Percentiles rank a stretch among this genome's conserved stretches.
phyloP scores from a whole-genome alignment of 2,329 filamentous ascomycete species.

The Colletotrichum echinochloae region DNA sequence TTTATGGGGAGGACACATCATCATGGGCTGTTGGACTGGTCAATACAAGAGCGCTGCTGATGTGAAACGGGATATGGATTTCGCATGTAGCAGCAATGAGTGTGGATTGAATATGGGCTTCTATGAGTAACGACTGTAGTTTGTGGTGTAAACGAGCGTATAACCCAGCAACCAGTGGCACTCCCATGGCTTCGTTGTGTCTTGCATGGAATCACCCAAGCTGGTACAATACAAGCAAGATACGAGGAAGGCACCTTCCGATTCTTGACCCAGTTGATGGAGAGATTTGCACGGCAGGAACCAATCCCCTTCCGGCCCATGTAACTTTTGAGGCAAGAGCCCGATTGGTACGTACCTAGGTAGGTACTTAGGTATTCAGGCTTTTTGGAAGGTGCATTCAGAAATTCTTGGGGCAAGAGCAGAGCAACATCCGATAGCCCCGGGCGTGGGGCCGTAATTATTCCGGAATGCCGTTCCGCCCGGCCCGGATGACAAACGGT shows the following conservation, averaged over 20 bases:
- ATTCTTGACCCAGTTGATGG: too few species aligned
- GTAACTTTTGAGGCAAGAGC: background rate
- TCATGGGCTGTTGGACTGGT: conserved; percentile 12
- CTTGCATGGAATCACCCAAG: too few species aligned
- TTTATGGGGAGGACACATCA: conserved; percentile 3
- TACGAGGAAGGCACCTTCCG: too few species aligned
- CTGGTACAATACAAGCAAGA: too few species aligned
- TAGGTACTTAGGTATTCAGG: too few species aligned
- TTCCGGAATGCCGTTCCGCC: background rate
- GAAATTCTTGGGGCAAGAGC: background rate
- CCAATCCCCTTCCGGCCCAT: background rate
- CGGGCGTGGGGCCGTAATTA: background rate
- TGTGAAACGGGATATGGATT: conserved; percentile 1
- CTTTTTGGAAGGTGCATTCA: background rate
- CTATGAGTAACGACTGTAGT: background rate
- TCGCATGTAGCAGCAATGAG: background rate
- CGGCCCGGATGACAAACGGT: too few species aligned
- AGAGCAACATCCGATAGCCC: too few species aligned
- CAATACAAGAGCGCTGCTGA: background rate
- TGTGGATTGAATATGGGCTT: background rate
- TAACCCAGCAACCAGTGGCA: background rate
- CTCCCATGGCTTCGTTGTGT: too few species aligned
- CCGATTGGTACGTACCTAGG: background rate
- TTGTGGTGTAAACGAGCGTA: background rate
- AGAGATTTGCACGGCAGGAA: background rate